Conservation (phyloP, 1,284 basidiomycete species). For the Ustilago lituana region DNA sequence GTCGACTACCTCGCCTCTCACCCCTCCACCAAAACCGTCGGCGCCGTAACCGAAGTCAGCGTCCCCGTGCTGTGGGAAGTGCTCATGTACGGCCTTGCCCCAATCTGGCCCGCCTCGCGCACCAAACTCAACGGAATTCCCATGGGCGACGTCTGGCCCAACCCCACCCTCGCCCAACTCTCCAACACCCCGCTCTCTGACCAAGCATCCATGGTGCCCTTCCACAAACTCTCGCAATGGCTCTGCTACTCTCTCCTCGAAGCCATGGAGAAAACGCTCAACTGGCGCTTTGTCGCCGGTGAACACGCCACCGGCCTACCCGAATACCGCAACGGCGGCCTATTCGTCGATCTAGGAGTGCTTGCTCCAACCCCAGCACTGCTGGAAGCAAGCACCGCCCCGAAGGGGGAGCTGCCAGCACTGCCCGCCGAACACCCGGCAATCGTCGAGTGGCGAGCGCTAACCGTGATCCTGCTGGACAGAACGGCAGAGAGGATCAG, state of each 20-base stretch:
- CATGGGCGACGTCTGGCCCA: conserved; percentile 89
- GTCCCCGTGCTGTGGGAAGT: conserved; percentile 76
- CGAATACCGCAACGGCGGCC: conserved; percentile 71
- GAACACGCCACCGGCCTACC: conserved; percentile 76
- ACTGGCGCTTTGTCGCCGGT: conserved; percentile 79
- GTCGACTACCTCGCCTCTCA: conserved; percentile 74
- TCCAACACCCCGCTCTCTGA: not conserved
- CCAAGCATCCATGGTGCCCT: conserved; percentile 76
- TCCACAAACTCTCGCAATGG: conserved; percentile 94
- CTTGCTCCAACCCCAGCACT: conserved; percentile 38
- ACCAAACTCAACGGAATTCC: conserved; percentile 75
- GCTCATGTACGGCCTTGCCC: conserved; percentile 82
- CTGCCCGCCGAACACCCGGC: conserved; percentile 83
- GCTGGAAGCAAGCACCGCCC: conserved; percentile 71
- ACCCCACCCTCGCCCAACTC: conserved; percentile 22
- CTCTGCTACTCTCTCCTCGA: conserved; percentile 57
- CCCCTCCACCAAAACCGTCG: conserved; percentile 65
- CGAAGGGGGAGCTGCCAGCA: not conserved
- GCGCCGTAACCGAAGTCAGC: conserved; percentile 17
- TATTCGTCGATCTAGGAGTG: conserved; percentile 81
- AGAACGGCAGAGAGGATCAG: conserved; percentile 41
- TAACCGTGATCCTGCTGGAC: conserved; percentile 85
- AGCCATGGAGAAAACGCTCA: conserved; percentile 69
- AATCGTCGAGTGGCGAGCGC: conserved; percentile 92
- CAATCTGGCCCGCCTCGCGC: conserved; percentile 85